Evolutionary conservation across 2,329 filamentous ascomycete species (phyloP).

Genomic region (Exutisphaerella laricina): DNA sequence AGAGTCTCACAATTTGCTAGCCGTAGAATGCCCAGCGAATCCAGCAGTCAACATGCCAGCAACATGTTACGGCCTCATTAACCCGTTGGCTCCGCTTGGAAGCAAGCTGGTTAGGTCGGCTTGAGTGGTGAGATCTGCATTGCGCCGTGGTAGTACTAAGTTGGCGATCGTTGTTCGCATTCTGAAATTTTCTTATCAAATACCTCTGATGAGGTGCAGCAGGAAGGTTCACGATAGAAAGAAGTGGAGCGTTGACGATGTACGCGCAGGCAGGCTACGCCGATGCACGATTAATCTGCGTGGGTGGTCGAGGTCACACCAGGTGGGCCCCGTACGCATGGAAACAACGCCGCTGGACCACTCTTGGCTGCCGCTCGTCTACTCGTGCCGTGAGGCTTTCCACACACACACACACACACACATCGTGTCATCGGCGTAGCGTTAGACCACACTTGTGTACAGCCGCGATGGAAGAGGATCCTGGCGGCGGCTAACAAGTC

Average conservation of each 20-base stretch:
- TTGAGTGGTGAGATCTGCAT: conserved; percentile 12
- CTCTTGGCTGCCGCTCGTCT: neutral
- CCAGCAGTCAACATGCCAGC: conserved; percentile 11
- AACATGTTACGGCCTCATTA: conserved; percentile 9
- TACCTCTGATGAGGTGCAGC: conserved; percentile 10
- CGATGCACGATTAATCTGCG: conserved; percentile 2
- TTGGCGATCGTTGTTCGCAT: conserved; percentile 12
- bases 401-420: neutral
- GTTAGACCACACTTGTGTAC: conserved; percentile 1
- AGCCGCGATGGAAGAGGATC: conserved; percentile 13
- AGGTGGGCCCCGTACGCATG: conserved; percentile 2
- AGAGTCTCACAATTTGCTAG: conserved; percentile 11
- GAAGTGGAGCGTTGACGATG: conserved; percentile 13
- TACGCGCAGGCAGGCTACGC: conserved; percentile 10
- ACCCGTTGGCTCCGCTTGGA: conserved; percentile 7
- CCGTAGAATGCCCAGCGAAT: conserved; percentile 15
- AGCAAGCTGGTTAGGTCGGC: conserved; percentile 9
- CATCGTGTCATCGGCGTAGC: conserved; percentile 4
- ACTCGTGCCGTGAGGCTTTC: neutral
- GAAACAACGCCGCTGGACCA: neutral
- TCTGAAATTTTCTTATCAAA: conserved; percentile 16
- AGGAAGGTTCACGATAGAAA: conserved; percentile 15
- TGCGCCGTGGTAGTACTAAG: conserved; percentile 16
- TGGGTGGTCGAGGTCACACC: conserved; percentile 2
- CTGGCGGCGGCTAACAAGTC: conserved; percentile 6